Evolutionary conservation across 805 yeast genomes (phyloP).

Genomic region (Dipodascopsis uninucleata): DNA sequence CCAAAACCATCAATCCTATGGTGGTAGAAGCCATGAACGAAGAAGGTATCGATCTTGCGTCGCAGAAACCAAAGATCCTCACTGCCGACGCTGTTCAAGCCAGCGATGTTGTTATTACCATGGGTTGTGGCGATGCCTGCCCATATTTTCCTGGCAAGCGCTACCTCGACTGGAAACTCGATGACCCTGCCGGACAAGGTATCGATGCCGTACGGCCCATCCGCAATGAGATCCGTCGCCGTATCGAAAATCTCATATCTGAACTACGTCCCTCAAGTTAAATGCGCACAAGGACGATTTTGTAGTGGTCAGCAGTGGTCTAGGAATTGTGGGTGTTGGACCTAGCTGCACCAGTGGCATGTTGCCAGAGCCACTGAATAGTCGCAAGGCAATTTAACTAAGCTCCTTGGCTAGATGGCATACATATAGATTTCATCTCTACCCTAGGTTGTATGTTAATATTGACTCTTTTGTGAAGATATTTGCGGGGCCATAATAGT

Average conservation of each 20-base stretch:
- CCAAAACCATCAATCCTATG: neutral
- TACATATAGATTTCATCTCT: too few species aligned
- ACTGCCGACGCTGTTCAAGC: neutral
- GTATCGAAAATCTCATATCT: neutral
- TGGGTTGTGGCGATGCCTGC: neutral
- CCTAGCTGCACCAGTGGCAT: too few species aligned
- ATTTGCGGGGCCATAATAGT: too few species aligned
- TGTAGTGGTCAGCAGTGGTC: too few species aligned
- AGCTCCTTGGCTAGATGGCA: too few species aligned
- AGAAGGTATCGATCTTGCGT: neutral
- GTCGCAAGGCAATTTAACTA: too few species aligned
- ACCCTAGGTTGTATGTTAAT: too few species aligned
- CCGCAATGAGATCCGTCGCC: constrained; percentile 1
- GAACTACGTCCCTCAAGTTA: too few species aligned
- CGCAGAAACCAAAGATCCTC: neutral
- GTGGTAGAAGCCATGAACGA: neutral
- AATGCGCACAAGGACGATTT: too few species aligned
- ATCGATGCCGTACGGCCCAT: neutral
- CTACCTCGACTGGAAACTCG: neutral
- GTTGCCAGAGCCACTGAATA: too few species aligned
- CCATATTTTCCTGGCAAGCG: neutral
- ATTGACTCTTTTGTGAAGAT: too few species aligned
- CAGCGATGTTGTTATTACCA: neutral
- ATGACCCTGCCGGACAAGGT: constrained; percentile 1
- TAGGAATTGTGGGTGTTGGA: too few species aligned